These are phyloP conservation scores for Thalassiosira profunda DNA, from an alignment of 108 stramenopile species.

Conservation along the genomic window DNA sequence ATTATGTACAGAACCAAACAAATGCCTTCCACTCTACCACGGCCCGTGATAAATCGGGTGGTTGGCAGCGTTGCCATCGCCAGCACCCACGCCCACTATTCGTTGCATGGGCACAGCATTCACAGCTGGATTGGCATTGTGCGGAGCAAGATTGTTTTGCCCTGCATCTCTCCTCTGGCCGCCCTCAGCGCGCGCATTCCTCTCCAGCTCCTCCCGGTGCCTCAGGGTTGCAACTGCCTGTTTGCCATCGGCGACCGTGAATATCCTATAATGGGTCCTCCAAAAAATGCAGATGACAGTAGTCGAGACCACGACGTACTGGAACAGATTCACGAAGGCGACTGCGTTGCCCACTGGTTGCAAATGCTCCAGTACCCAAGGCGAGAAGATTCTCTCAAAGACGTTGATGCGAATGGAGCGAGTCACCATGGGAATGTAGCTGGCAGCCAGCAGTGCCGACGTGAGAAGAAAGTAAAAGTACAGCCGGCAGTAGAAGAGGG, in stretches of 20 bases:
- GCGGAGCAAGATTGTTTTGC: not conserved
- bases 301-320: constrained; percentile 20
- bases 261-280: constrained; percentile 37
- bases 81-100: constrained; percentile 21
- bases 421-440: constrained; percentile 30
- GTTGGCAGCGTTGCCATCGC: constrained; percentile 18
- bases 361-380: not conserved
- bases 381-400: constrained; percentile 7
- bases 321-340: constrained; percentile 22
- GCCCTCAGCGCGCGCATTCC: not conserved
- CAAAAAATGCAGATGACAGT: constrained; percentile 42
- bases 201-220: not conserved
- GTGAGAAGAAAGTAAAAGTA: constrained; percentile 43
- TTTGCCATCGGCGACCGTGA: constrained; percentile 30
- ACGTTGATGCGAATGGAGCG: constrained; percentile 13
- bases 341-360: constrained; percentile 14
- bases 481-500: constrained; percentile 29
- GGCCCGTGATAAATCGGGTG: constrained; percentile 31
- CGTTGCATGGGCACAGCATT: constrained; percentile 3
- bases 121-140: not conserved
- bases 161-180: not conserved
- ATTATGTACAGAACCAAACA: no score
- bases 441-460: constrained; percentile 19
- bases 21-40: no score
- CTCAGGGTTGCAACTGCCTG: constrained; percentile 11